Evolutionary conservation across 1,139 yeast genomes (phyloP).

Genomic region (Zygosaccharomyces pseudobailii): DNA sequence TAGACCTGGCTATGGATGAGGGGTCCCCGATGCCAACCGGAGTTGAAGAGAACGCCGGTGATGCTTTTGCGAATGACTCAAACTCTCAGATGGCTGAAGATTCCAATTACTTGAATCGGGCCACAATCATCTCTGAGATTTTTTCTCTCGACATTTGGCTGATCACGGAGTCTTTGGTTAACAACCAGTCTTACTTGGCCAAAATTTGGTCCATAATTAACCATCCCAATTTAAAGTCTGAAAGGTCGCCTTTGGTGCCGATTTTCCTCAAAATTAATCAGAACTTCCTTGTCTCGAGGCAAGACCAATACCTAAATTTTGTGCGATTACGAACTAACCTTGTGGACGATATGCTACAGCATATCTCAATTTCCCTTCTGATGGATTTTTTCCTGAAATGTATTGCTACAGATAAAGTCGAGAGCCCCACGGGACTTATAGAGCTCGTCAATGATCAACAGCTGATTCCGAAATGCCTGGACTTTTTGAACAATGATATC

Average conservation of each 20-base stretch:
- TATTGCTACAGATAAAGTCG: conserved; percentile 60
- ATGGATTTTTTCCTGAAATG: conserved; percentile 68
- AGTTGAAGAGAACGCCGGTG: conserved; percentile 13
- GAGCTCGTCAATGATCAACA: conserved; percentile 49
- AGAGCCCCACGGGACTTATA: conserved; percentile 59
- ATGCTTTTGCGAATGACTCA: conserved; percentile 12
- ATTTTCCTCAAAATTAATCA: conserved; percentile 91
- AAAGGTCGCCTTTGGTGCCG: conserved; percentile 46
- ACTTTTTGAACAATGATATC: conserved; percentile 45
- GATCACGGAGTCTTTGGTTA: conserved; percentile 85
- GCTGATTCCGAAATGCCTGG: conserved; percentile 47
- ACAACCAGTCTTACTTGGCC: conserved; percentile 56
- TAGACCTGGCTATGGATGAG: conserved; percentile 6
- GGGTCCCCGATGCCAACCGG: conserved; percentile 13
- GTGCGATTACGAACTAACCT: conserved; percentile 45
- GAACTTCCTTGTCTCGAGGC: conserved; percentile 82
- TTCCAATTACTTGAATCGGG: conserved; percentile 24
- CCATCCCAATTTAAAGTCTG: conserved; percentile 51
- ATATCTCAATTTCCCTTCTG: conserved; percentile 55
- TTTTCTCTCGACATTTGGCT: conserved; percentile 95
- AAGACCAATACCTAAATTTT: conserved; percentile 46
- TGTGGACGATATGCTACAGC: conserved; percentile 50
- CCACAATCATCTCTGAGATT: conserved; percentile 58
- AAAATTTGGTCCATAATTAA: conserved; percentile 82
- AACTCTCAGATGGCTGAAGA: conserved; percentile 6